Evolutionary conservation across 1,284 basidiomycete species (phyloP).

Genomic region (Ustilago curta): DNA sequence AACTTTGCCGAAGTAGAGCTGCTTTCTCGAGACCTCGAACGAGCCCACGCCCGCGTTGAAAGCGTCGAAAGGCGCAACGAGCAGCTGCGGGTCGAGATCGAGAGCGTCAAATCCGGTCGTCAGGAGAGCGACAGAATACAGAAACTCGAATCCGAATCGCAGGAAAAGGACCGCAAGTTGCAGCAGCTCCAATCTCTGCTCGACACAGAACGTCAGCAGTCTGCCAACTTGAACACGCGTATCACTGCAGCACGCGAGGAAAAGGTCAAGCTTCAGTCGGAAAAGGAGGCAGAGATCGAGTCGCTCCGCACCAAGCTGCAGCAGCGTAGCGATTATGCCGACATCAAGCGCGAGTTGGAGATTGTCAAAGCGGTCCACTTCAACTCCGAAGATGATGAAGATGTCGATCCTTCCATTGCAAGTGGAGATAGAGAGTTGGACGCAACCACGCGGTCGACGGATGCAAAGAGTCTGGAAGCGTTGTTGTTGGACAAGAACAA

Average conservation of each 20-base stretch:
- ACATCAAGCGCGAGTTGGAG: constrained; percentile 75
- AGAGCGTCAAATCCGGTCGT: constrained; percentile 71
- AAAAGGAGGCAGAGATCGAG: constrained; percentile 80
- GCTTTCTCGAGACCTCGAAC: constrained; percentile 88
- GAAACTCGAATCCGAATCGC: constrained; percentile 76
- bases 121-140: constrained; percentile 74
- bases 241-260: constrained; percentile 84
- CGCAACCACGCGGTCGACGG: constrained; percentile 1
- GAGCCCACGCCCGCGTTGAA: constrained; percentile 90
- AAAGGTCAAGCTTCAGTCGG: constrained; percentile 77
- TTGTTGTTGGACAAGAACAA: constrained; percentile 94
- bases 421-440: constrained; percentile 9
- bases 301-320: constrained; percentile 73
- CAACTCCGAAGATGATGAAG: constrained; percentile 72
- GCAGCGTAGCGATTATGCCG: constrained; percentile 76
- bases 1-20: constrained; percentile 38
- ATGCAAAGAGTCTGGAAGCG: constrained; percentile 84
- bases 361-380: constrained; percentile 64
- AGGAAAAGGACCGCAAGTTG: constrained; percentile 44
- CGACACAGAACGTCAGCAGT: constrained; percentile 32
- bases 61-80: constrained; percentile 93
- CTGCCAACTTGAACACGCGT: constrained; percentile 71
- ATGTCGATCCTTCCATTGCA: constrained; percentile 67
- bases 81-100: constrained; percentile 90
- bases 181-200: constrained; percentile 30